These are phyloP conservation scores for Acanthamoeba royreba DNA, from an alignment of 208 protist genomes.

Conservation along the genomic window DNA sequence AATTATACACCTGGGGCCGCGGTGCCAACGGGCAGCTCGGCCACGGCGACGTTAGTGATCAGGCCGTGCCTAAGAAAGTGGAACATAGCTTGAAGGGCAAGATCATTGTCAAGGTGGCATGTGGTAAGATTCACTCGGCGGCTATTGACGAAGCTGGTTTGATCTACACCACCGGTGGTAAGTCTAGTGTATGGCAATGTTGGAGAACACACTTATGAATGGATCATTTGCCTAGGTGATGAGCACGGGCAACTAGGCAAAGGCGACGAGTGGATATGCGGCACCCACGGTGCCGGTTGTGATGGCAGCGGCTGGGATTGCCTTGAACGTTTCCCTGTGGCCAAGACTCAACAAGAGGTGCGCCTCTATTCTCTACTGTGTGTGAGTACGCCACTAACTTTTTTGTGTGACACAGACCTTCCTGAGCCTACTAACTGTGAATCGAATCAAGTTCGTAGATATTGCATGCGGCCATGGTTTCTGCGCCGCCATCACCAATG, in stretches of 20 bases:
- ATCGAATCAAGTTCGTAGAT: background rate
- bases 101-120: background rate
- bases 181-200: background rate
- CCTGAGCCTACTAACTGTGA: background rate
- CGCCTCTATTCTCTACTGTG: background rate
- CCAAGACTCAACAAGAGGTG: background rate
- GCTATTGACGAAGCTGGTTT: background rate
- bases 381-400: background rate
- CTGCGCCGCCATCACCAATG: background rate
- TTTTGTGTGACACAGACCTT: background rate
- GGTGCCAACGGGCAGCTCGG: conserved; percentile 43
- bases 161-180: background rate
- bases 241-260: background rate
- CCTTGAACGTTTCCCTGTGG: background rate
- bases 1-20: conserved; percentile 50
- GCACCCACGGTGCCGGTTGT: background rate
- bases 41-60: background rate
- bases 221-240: background rate
- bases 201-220: too few species aligned
- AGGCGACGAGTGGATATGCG: background rate
- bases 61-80: background rate
- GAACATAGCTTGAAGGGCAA: background rate
- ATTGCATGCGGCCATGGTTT: background rate
- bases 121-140: background rate
- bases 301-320: background rate